A percentile compares a stretch with the other conserved stretches of the same genome.
phyloP scores from a whole-genome alignment of 148 eudicot species.

The Camellia sinensis region DNA sequence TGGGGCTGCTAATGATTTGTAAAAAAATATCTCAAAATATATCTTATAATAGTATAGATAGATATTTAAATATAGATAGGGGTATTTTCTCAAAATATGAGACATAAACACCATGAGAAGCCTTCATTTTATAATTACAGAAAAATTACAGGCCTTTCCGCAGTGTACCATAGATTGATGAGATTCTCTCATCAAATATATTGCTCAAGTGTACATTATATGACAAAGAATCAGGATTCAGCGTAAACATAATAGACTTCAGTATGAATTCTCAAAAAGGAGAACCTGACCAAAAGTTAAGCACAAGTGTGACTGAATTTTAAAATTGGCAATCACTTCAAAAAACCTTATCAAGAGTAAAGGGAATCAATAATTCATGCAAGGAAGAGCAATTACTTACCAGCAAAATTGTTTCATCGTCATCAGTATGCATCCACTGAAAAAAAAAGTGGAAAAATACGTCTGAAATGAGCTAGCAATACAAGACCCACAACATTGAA shows the following conservation, averaged over 20 bases:
- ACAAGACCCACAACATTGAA: conserved; percentile 66
- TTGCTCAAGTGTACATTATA: neutral
- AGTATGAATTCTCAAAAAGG: conserved; percentile 1
- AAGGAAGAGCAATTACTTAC: conserved; percentile 32
- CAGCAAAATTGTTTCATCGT: conserved; percentile 81
- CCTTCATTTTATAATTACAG: neutral
- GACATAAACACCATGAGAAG: too few species aligned
- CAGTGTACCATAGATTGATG: neutral
- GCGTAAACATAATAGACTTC: neutral
- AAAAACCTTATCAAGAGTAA: neutral
- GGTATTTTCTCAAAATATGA: too few species aligned
- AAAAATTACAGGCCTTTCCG: neutral
- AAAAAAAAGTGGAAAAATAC: conserved; percentile 87
- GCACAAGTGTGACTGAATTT: neutral
- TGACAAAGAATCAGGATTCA: conserved; percentile 3
- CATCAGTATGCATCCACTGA: conserved; percentile 96
- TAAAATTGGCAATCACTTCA: neutral
- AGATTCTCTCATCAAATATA: neutral
- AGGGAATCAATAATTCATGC: neutral
- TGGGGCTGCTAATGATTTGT: too few species aligned
- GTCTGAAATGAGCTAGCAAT: conserved; percentile 82
- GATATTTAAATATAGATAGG: too few species aligned
- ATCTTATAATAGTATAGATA: too few species aligned
- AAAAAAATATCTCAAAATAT: too few species aligned
- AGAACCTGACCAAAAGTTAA: neutral